Percentiles rank a stretch among this genome's conserved stretches.
Conservation (phyloP, 2,329 filamentous ascomycete species). For the Penicillium sp. region DNA sequence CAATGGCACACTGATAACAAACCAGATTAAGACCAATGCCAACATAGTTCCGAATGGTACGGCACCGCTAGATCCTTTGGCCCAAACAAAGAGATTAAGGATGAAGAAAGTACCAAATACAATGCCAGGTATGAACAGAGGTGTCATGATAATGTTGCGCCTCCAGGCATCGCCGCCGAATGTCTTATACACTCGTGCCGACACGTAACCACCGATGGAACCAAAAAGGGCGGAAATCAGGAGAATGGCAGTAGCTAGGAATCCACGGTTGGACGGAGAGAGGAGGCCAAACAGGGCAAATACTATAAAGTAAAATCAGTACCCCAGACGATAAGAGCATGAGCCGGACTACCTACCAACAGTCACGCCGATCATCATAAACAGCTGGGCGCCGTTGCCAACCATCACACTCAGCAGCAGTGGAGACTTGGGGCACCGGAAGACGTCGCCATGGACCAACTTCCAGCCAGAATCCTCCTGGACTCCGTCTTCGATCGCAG, state of each 20-base stretch:
- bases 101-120: conserved; percentile 90
- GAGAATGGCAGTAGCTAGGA: conserved; percentile 87
- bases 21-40: conserved; percentile 90
- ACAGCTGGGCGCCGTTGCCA: conserved; percentile 91
- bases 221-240: conserved; percentile 91
- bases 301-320: conserved; percentile 38
- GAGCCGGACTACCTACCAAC: conserved; percentile 54
- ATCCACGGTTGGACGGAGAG: conserved; percentile 92
- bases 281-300: conserved; percentile 94
- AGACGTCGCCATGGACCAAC: conserved; percentile 94
- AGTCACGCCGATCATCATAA: conserved; percentile 95
- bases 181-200: conserved; percentile 88
- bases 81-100: conserved; percentile 94
- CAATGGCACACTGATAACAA: conserved; percentile 89
- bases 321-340: background rate
- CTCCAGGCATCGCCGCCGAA: conserved; percentile 94
- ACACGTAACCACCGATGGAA: conserved; percentile 87
- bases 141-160: conserved; percentile 84
- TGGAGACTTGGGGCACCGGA: conserved; percentile 79
- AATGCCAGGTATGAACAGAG: conserved; percentile 77
- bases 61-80: conserved; percentile 83
- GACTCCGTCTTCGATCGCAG: conserved; percentile 78
- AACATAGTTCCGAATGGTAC: conserved; percentile 98
- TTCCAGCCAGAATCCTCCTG: conserved; percentile 99
- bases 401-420: conserved; percentile 82